Evolutionary conservation across 2,329 filamentous ascomycete species (phyloP), one percentile per base, ranked within the genome.

Genomic region (Penicillium expansum): DNA sequence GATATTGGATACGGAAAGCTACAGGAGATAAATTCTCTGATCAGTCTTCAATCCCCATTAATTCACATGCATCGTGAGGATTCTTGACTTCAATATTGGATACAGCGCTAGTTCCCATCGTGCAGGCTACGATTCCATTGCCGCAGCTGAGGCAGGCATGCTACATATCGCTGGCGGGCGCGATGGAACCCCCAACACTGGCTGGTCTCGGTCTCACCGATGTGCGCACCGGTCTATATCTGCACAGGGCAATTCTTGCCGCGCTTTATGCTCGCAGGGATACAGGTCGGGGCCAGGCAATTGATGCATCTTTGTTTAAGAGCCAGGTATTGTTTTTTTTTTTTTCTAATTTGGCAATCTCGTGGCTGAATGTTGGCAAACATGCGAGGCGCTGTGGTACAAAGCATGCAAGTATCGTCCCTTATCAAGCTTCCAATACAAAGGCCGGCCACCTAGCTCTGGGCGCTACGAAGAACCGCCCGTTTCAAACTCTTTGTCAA

Each of bases 401-500:
- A 6, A 74, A 70, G 22, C 79, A 81, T 67, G 78, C 79, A 1
- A 78, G 72, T 35, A 76, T 80, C 32, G 78, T 77, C 11, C 79
- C 78, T 1, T 82, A 80, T 51, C 72, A 79, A 55, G 76, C 76
- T 0, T 81, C 90, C 73, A 82, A 85, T 67, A 90, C 88, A 67
- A n/a, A n/a, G n/a, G n/a, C n/a, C n/a, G n/a, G n/a, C n/a, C n/a
- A n/a, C n/a, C n/a, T n/a, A n/a, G n/a, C n/a, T n/a, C n/a, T n/a
- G n/a, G n/a, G n/a, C n/a, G n/a, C n/a, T n/a, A n/a, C n/a, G n/a
- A n/a, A n/a, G n/a, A n/a, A n/a, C n/a, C n/a, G n/a, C n/a, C n/a
- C n/a, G n/a, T n/a, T n/a, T n/a, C n/a, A n/a, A n/a, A n/a, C n/a
- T n/a, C n/a, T n/a, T n/a, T n/a, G n/a, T n/a, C n/a, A n/a, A n/a